Percentiles rank a stretch among this genome's conserved stretches.
Conservation (phyloP, 441 rosid genomes). For the Viola pubescens region DNA sequence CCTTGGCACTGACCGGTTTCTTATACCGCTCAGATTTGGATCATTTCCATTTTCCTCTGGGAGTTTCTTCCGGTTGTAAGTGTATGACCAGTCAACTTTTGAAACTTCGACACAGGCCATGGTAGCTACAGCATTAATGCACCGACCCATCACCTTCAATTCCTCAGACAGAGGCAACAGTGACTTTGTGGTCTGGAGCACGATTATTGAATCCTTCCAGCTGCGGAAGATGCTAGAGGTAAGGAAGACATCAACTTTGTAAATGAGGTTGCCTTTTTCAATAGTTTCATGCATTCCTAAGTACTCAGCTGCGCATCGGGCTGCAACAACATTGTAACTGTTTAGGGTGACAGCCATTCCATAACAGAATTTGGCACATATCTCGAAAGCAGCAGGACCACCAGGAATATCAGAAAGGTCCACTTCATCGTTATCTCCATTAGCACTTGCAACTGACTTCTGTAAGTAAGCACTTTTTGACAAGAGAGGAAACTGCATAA, state of each 20-base stretch:
- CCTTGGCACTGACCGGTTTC: conserved; percentile 48
- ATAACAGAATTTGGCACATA: conserved; percentile 75
- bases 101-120: conserved; percentile 56
- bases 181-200: conserved; percentile 53
- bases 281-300: conserved; percentile 64
- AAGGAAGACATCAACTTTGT: conserved; percentile 76
- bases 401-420: conserved; percentile 67
- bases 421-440: conserved; percentile 44
- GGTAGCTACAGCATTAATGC: conserved; percentile 59
- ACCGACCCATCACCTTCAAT: conserved; percentile 43
- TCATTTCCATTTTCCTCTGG: conserved; percentile 48
- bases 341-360: conserved; percentile 74
- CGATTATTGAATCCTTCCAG: conserved; percentile 85
- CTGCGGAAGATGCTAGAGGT: conserved; percentile 59
- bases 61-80: conserved; percentile 60
- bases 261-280: conserved; percentile 71
- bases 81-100: conserved; percentile 75
- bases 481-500: conserved; percentile 71
- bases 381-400: conserved; percentile 65
- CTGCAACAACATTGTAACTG: conserved; percentile 59
- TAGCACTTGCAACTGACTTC: conserved; percentile 40
- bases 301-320: conserved; percentile 72
- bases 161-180: conserved; percentile 55
- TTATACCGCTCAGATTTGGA: conserved; percentile 26
- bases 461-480: conserved; percentile 61